These are phyloP conservation scores for Caryopteris hybrid DNA, from an alignment of 305 asterid genomes.

Conservation along the genomic window DNA sequence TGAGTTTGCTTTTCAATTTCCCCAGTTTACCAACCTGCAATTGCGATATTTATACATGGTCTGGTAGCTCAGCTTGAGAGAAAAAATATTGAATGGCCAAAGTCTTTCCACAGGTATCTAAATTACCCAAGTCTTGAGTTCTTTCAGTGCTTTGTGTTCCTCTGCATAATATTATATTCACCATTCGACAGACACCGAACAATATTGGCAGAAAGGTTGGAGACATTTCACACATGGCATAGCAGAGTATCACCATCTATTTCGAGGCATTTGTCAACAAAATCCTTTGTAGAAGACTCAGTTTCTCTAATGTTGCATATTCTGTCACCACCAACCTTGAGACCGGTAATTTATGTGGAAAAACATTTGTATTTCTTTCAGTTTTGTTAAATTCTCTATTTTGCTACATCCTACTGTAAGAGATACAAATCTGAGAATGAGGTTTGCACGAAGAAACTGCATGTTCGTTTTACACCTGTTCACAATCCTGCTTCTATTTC, in stretches of 20 bases:
- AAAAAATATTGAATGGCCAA: conserved; percentile 91
- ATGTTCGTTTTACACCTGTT: background rate
- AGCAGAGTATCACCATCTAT: conserved; percentile 63
- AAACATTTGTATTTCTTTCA: conserved; percentile 13
- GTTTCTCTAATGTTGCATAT: conserved; percentile 78
- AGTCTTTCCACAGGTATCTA: conserved; percentile 79
- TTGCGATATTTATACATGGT: conserved; percentile 66
- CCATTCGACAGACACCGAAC: conserved; percentile 56
- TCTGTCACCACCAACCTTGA: conserved; percentile 77
- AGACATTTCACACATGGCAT: conserved; percentile 74
- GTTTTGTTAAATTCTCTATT: conserved; percentile 11
- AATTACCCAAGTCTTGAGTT: conserved; percentile 16
- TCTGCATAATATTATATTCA: conserved; percentile 11
- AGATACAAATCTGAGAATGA: background rate
- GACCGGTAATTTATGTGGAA: conserved; percentile 61
- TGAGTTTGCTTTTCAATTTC: conserved; percentile 21
- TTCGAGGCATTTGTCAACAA: conserved; percentile 84
- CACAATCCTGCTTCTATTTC: conserved; percentile 6
- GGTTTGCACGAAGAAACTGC: background rate
- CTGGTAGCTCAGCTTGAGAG: conserved; percentile 75
- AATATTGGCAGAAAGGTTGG: conserved; percentile 65
- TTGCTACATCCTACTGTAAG: background rate
- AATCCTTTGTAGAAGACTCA: conserved; percentile 78
- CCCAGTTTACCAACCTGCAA: conserved; percentile 87
- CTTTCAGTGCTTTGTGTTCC: background rate